Evolutionary conservation across 2,329 filamentous ascomycete species (phyloP), one percentile per base, ranked within the genome.

Genomic region (Fusarium paranaense): DNA sequence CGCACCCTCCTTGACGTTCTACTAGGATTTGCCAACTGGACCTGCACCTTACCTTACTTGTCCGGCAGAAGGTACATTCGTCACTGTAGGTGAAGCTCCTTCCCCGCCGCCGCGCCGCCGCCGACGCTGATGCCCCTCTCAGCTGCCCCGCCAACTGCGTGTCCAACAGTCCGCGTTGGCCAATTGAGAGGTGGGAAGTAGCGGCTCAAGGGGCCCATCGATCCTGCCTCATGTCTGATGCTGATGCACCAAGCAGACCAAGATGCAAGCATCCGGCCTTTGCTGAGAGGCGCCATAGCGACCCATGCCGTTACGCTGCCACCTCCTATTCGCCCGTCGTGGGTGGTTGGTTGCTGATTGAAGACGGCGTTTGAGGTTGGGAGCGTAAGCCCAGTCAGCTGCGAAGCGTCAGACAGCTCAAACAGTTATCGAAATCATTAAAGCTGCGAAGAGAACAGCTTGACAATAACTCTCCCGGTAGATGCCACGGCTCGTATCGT

Each of bases 111-210:
- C 65, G 52, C 58, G 47, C 54, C 40, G 52, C 65, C 56, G 66
- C 68, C 61, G 63, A 70, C 38, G 52, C 69, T 71, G 68, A 70
- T 76, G 72, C 77, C 74, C 77, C 76, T 71, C 72, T 76, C 77
- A 78, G 71, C 75, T 78, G 77, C 77, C 76, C 77, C 77, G 72
- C 77, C 74, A 71, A 75, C 68, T 73, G 54, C 59, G 45, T 61
- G 62, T 64, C 70, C 68, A 78, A 70, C 61, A 57, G 58, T 42
- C 62, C 58, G 69, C 64, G 64, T 64, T 56, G 62, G 33, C 73
- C 72, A 75, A 75, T 75, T 64, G 66, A 32, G 65, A 62, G 18
- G 32, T 6, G 52, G n/a, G 10, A 57, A 61, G 40, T 22, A 50
- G 42, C 64, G 59, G 59, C 71, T 69, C 62, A 69, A 63, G 63